A percentile compares a stretch with the other conserved stretches of the same genome.
Conservation (phyloP, 1,139 yeast species). For the Protomyces macrosporus region DNA sequence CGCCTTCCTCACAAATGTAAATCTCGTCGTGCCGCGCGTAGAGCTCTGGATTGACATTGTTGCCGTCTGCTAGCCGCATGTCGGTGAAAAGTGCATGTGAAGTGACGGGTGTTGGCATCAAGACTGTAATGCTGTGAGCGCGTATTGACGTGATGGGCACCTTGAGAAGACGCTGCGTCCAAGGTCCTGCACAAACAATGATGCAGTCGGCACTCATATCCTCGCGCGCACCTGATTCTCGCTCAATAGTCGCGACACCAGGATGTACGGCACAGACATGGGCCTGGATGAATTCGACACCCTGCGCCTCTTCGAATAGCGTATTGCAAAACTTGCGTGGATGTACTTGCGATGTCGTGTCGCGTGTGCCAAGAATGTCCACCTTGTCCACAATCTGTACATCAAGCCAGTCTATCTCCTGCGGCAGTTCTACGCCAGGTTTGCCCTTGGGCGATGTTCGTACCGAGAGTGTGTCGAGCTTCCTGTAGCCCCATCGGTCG, state of each 20-base stretch:
- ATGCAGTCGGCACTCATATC: slow-evolving; percentile 61
- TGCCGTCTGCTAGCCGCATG: slow-evolving; percentile 58
- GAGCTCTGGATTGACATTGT: slow-evolving; percentile 68
- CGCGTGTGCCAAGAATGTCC: slow-evolving; percentile 76
- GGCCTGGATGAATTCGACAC: slow-evolving; percentile 77
- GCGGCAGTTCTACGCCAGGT: slow-evolving; percentile 47
- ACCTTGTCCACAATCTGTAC: slow-evolving; percentile 62
- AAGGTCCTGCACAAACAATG: slow-evolving; percentile 87
- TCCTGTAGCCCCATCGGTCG: slow-evolving; percentile 85
- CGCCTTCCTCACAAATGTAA: slow-evolving; percentile 96
- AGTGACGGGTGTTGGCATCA: slow-evolving; percentile 66
- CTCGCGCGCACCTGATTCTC: not conserved
- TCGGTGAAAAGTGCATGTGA: slow-evolving; percentile 96
- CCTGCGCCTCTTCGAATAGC: slow-evolving; percentile 73
- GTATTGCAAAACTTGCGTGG: slow-evolving; percentile 88
- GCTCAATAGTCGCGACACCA: slow-evolving; percentile 9
- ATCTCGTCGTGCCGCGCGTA: slow-evolving; percentile 95
- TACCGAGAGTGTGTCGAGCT: slow-evolving; percentile 77
- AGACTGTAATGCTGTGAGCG: slow-evolving; percentile 89
- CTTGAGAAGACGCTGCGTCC: slow-evolving; percentile 87
- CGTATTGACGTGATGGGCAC: slow-evolving; percentile 89
- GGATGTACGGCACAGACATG: slow-evolving; percentile 39
- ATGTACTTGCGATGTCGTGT: slow-evolving; percentile 93
- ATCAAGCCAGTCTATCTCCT: slow-evolving; percentile 76
- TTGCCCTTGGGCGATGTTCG: slow-evolving; percentile 58